A percentile compares a stretch with the other conserved stretches of the same genome.
Conservation (phyloP, 768 basidiomycete species). For the Suillus subluteus region DNA sequence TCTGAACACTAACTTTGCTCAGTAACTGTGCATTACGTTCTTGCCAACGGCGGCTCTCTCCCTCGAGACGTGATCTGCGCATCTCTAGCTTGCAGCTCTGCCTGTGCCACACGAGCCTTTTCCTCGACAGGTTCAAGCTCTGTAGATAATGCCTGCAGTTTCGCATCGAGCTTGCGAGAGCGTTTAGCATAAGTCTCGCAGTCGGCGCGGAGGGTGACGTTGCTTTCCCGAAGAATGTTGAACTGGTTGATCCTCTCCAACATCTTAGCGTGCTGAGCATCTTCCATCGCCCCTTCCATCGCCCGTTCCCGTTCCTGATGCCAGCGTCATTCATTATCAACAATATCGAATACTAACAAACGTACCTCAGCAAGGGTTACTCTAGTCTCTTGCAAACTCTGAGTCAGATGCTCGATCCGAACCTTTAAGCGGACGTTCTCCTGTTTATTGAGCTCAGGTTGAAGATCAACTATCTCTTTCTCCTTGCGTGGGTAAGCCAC, state of each 20-base stretch:
- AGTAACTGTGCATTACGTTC: slow-evolving; percentile 80
- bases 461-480: slow-evolving; percentile 90
- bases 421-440: slow-evolving; percentile 75
- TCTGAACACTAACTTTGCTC: slow-evolving; percentile 62
- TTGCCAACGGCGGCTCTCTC: slow-evolving; percentile 82
- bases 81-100: slow-evolving; percentile 74
- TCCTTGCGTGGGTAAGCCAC: slow-evolving; percentile 85
- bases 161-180: slow-evolving; percentile 64
- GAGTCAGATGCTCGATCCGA: slow-evolving; percentile 75
- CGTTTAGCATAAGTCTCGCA: slow-evolving; percentile 72
- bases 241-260: slow-evolving; percentile 86
- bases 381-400: slow-evolving; percentile 71
- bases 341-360: background rate
- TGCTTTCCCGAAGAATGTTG: slow-evolving; percentile 86
- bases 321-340: slow-evolving; percentile 7
- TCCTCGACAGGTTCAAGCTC: slow-evolving; percentile 81
- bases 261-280: slow-evolving; percentile 81
- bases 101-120: slow-evolving; percentile 63
- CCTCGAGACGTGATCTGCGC: slow-evolving; percentile 74
- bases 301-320: slow-evolving; percentile 80
- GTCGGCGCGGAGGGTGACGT: slow-evolving; percentile 80
- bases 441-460: slow-evolving; percentile 77
- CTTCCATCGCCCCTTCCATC: slow-evolving; percentile 65
- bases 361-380: slow-evolving; percentile 71
- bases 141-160: slow-evolving; percentile 56